Conservation (phyloP, 2,329 filamentous ascomycete species). For the Botrytis sinoallii region DNA sequence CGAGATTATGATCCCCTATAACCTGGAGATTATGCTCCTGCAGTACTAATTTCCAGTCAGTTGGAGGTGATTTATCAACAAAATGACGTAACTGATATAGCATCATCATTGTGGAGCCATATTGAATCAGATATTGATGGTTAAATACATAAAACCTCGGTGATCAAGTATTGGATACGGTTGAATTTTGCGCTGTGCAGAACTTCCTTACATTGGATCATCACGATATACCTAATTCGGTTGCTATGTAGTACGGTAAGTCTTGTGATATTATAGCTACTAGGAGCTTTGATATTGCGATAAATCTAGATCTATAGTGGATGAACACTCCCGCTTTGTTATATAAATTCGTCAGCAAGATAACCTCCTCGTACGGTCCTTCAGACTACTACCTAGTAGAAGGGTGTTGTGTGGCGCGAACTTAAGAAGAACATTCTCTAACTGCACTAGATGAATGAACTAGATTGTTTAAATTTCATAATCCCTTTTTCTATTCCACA, state of each 20-base stretch:
- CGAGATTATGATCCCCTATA: not conserved
- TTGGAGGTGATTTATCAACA: too few species aligned
- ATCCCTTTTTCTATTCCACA: not conserved
- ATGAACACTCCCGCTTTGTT: not conserved
- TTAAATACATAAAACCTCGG: too few species aligned
- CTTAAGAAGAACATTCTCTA: accelerated
- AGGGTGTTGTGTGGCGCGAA: not conserved
- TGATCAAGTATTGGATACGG: not conserved
- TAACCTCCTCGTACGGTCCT: not conserved
- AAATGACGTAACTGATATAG: too few species aligned
- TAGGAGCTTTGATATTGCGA: not conserved
- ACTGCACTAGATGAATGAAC: not conserved
- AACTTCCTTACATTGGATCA: not conserved
- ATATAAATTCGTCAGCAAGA: not conserved
- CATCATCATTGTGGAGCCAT: not conserved
- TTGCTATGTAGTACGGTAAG: not conserved
- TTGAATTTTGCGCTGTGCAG: not conserved
- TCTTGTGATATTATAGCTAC: not conserved
- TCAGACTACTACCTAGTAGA: not conserved
- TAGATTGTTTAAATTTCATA: not conserved
- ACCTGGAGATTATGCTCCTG: not conserved
- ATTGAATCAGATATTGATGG: not conserved
- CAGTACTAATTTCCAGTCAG: not conserved
- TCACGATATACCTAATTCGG: not conserved
- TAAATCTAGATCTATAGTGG: not conserved